A percentile compares a stretch with the other conserved stretches of the same genome.
Evolutionary conservation across 352 stramenopile genomes (phyloP).

Genomic region (Pythium phragmitis): DNA sequence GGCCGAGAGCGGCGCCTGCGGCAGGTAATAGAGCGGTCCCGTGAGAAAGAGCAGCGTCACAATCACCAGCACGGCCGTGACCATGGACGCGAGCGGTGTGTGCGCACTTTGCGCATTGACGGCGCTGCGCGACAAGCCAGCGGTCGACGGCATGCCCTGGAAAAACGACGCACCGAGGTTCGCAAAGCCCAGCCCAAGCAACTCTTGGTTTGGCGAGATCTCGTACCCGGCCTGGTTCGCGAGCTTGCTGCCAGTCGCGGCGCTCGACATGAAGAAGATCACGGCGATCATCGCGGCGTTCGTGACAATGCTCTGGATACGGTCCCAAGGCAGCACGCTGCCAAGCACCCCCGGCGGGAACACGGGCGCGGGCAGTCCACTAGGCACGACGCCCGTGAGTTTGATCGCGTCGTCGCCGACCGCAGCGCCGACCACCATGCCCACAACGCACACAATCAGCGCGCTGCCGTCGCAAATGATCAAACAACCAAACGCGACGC

Average conservation of each 20-base stretch:
- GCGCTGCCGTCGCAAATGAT: slow-evolving; percentile 59
- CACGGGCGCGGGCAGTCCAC: slow-evolving; percentile 53
- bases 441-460: slow-evolving; percentile 78
- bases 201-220: slow-evolving; percentile 85
- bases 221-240: slow-evolving; percentile 80
- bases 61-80: slow-evolving; percentile 87
- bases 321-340: slow-evolving; percentile 47
- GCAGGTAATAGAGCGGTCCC: slow-evolving; percentile 85
- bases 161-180: slow-evolving; percentile 90
- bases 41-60: slow-evolving; percentile 90
- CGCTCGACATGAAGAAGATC: slow-evolving; percentile 92
- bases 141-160: slow-evolving; percentile 87
- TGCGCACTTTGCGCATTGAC: slow-evolving; percentile 90
- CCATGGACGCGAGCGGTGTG: slow-evolving; percentile 86
- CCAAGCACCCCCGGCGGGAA: slow-evolving; percentile 48
- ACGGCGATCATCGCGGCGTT: slow-evolving; percentile 81
- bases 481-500: slow-evolving; percentile 37
- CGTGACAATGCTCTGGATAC: slow-evolving; percentile 58
- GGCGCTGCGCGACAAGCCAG: slow-evolving; percentile 87
- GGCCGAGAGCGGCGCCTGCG: slow-evolving; percentile 78
- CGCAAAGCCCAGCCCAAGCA: slow-evolving; percentile 89
- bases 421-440: slow-evolving; percentile 58
- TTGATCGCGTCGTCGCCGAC: slow-evolving; percentile 66
- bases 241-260: slow-evolving; percentile 87
- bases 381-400: slow-evolving; percentile 78